These are phyloP conservation scores for Cutaneotrichosporon mucoides DNA, from an alignment of 1,284 basidiomycete species.

Conservation along the genomic window DNA sequence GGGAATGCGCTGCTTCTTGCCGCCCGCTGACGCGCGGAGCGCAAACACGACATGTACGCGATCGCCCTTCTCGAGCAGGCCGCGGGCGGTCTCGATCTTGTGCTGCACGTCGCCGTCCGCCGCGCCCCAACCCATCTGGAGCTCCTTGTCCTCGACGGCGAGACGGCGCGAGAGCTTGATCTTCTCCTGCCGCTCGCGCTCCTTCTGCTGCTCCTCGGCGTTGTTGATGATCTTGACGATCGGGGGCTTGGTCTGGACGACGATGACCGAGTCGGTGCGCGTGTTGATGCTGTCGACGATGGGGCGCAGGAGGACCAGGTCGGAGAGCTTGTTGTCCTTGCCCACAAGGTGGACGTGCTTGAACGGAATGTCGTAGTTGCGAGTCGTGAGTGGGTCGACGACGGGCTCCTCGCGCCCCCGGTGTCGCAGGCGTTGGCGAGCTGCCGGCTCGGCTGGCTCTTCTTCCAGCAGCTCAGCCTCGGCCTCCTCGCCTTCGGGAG, in stretches of 20 bases:
- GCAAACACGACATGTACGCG: constrained; percentile 43
- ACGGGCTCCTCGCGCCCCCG: background rate
- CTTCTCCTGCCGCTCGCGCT: constrained; percentile 27
- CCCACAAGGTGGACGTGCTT: constrained; percentile 37
- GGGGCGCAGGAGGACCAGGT: constrained; percentile 17
- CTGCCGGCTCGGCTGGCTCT: background rate
- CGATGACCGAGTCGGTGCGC: constrained; percentile 23
- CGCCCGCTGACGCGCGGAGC: constrained; percentile 19
- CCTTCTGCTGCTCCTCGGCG: constrained; percentile 24
- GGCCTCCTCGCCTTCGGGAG: background rate
- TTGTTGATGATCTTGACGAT: constrained; percentile 38
- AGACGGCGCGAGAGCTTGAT: constrained; percentile 23
- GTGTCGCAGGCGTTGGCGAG: background rate
- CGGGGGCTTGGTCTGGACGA: constrained; percentile 32
- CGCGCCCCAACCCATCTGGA: constrained; percentile 44
- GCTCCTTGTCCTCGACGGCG: constrained; percentile 41
- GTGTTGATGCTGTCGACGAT: constrained; percentile 21
- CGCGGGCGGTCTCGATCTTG: constrained; percentile 32
- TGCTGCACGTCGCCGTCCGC: constrained; percentile 39
- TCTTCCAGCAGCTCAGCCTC: background rate
- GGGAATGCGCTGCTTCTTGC: constrained; percentile 1
- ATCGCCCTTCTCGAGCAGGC: constrained; percentile 39
- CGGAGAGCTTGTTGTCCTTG: background rate
- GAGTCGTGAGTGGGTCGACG: background rate
- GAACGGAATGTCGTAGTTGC: constrained; percentile 31